Evolutionary conservation across 2,329 filamentous ascomycete genomes (phyloP), one percentile per base, ranked within the genome.

Genomic region (Penicillium sp.): DNA sequence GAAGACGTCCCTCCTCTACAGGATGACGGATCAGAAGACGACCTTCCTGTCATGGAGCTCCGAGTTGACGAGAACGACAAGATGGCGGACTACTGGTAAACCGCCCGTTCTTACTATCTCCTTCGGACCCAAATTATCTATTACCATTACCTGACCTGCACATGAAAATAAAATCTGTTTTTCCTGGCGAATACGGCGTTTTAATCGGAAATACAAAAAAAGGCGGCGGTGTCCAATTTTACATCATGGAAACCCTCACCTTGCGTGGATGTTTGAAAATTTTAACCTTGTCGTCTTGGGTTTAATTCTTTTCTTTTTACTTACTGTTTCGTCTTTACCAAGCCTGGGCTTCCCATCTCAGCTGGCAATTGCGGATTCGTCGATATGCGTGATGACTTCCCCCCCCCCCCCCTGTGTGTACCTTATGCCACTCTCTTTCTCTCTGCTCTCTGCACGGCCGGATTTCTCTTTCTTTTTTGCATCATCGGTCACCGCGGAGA

Each of bases 21-120:
- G 45, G 65, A 68, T 21, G 66, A 62, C 13, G 69, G 65, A 20
- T 70, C 68, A 10, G 66, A 71, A 30, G 69, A 75, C 23, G 70
- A 74, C 4, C 60, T 74, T 17, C 70, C 74, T 3, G 74, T 76
- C 27, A 67, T 75, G 42, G 75, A 77, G 58, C 59, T 77, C 27
- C 68, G 62, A 36, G 67, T 75, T 33, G 63, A 62, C 17, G 70
- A 73, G 13, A 70, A 74, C 9, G 67, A 71, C 7, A 59, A 59
- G 24, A 57, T 62, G 21, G 40, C 58, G 43, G 60, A 59, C 37
- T 6, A 23, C 12, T 45, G 32, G 24, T 24, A 4, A 40, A 50
- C 37, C 30, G 4, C 18, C 26, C 39, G n/a, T 23, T 24, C 4
- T 13, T n/a, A n/a, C 12, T 21, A 13, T 21, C 12, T 47, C 4